Base-by-base conservation (phyloP, 2,329 filamentous ascomycete species). In the Fusarium albidum region DNA sequence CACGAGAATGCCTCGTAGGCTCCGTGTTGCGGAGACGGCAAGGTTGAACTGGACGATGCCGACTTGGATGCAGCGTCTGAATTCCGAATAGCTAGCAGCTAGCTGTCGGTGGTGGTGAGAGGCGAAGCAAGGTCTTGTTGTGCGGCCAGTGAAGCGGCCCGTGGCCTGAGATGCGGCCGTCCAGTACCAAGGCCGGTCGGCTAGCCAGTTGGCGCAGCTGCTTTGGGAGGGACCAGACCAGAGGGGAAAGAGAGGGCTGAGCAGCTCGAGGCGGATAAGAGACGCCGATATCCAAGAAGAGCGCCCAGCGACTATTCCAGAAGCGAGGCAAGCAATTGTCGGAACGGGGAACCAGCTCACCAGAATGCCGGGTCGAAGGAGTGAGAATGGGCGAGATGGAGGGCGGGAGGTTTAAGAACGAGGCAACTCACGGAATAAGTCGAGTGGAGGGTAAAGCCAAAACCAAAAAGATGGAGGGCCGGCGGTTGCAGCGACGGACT, bases 401-500 rank as follows among this genome's bases (percentile, higher is more conserved):
- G 69, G 68, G 66, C 63, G 64, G 63, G 61, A 63, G 67, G 65
- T 67, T 69, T 68, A 70, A 70, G 71, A 65, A 63, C 42, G 42
- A 61, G 62, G 40, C 48, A 55, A 43, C 39, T n/a, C n/a, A n/a
- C n/a, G n/a, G n/a, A n/a, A n/a, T n/a, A n/a, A n/a, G n/a, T n/a
- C n/a, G n/a, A 52, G 51, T 27, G 58, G 21, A 21, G 29, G 29
- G 46, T 31, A 42, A 58, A 63, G 54, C 49, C 58, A 49, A 51
- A 58, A 63, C 52, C 49, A 57, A 49, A 51, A 55, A 63, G 59
- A 52, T 57, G 60, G 61, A 66, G 55, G 66, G 33, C 44, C 53
- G 57, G 65, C 59, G 63, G 56, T 55, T 65, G 63, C 58, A 63
- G 61, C 61, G 53, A 63, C 43, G 49, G 60, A 56, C 57, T 63